phyloP scores from a whole-genome alignment of 2,329 filamentous ascomycete species.

The Neoarthrinium moseri region DNA sequence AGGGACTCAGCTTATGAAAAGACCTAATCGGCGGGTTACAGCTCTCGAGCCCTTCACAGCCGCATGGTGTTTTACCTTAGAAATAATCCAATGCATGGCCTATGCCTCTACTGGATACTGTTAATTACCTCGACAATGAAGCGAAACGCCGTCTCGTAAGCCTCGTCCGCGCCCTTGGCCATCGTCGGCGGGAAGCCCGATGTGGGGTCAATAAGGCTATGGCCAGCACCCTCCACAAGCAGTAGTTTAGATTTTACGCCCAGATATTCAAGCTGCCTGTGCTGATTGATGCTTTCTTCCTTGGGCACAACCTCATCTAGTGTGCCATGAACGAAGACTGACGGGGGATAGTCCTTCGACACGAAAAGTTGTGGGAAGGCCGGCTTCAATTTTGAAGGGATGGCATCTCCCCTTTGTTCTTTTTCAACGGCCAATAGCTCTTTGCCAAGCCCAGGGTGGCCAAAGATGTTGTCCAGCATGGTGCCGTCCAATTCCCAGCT shows the following conservation, averaged over 20 bases:
- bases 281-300: not conserved
- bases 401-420: not conserved
- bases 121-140: conserved; percentile 3
- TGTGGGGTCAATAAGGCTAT: not conserved
- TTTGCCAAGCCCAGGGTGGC: not conserved
- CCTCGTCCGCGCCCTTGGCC: not conserved
- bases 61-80: too few species aligned
- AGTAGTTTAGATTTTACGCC: not conserved
- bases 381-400: not conserved
- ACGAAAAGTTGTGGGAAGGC: conserved; percentile 1
- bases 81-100: too few species aligned
- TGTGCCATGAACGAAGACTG: conserved; percentile 7
- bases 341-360: not conserved
- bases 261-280: not conserved
- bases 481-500: conserved; percentile 8
- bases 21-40: too few species aligned
- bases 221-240: not conserved
- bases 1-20: too few species aligned
- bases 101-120: too few species aligned
- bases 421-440: not conserved
- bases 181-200: not conserved
- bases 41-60: too few species aligned
- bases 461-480: conserved; percentile 3
- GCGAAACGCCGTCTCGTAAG: conserved; percentile 2
- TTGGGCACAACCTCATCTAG: not conserved